These are phyloP conservation scores for Spinacia oleracea DNA, from an alignment of 179 eudicot genomes.

Conservation along the genomic window DNA sequence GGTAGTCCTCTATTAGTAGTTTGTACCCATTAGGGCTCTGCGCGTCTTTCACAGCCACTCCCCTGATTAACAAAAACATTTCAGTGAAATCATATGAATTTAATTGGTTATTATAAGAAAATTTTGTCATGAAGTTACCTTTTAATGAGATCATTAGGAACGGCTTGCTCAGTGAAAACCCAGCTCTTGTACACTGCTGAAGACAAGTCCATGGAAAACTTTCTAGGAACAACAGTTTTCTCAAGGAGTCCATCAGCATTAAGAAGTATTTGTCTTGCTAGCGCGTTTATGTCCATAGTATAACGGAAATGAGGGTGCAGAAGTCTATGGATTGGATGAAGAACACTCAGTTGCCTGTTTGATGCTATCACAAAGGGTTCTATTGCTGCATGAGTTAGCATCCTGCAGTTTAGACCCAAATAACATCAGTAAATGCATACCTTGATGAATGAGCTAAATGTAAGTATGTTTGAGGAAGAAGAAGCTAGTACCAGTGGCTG, in stretches of 20 bases:
- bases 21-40: constrained; percentile 48
- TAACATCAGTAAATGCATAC: not conserved
- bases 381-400: constrained; percentile 47
- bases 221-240: constrained; percentile 40
- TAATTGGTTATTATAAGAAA: too few relatives aligned
- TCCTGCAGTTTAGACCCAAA: constrained; percentile 30
- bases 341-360: constrained; percentile 50
- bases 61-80: constrained; percentile 40
- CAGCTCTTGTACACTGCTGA: constrained; percentile 43
- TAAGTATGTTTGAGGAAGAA: not conserved
- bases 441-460: not conserved
- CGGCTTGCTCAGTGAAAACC: constrained; percentile 56
- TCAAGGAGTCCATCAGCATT: constrained; percentile 53
- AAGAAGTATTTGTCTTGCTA: constrained; percentile 48
- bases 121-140: constrained; percentile 30
- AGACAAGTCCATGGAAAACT: constrained; percentile 46
- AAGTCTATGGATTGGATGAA: constrained; percentile 56
- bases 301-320: constrained; percentile 55
- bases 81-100: not conserved
- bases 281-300: constrained; percentile 53
- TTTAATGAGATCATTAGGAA: constrained; percentile 55
- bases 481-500: constrained; percentile 70
- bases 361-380: constrained; percentile 58
- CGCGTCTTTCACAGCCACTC: constrained; percentile 70
- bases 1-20: constrained; percentile 66